Percentiles rank a stretch among this genome's conserved stretches.
phyloP scores from a whole-genome alignment of 2,329 filamentous ascomycete species.

The Botrytis deweyae region DNA sequence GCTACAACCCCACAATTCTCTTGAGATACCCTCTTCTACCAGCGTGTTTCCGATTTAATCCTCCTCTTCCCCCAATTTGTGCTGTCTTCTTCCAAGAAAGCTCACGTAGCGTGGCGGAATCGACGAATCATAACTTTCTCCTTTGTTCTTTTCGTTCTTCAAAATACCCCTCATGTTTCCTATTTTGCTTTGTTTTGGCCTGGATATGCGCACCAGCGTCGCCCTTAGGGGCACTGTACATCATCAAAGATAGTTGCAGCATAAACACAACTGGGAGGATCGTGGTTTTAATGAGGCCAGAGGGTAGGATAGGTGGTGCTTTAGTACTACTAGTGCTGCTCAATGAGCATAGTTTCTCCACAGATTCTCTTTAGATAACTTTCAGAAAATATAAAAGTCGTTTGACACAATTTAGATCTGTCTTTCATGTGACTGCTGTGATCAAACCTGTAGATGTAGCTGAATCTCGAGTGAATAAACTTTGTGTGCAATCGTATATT shows the following conservation, averaged over 20 bases:
- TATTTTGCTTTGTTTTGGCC: not conserved
- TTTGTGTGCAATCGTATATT: not conserved
- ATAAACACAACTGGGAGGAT: slow-evolving; percentile 6
- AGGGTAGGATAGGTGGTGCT: not conserved
- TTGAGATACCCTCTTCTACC: not conserved
- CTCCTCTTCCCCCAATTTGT: not conserved
- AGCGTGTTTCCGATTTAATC: not conserved
- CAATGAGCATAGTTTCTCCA: not conserved
- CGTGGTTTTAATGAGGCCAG: slow-evolving; percentile 5
- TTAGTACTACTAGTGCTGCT: not conserved
- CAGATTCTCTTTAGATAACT: not conserved
- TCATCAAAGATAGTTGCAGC: slow-evolving; percentile 13
- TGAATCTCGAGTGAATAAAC: accelerated
- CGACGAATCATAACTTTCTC: not conserved
- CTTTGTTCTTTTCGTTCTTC: not conserved
- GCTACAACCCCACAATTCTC: not conserved
- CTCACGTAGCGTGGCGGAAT: not conserved
- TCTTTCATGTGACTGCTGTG: not conserved
- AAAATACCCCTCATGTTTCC: not conserved
- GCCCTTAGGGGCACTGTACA: slow-evolving; percentile 8
- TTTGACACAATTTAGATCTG: not conserved
- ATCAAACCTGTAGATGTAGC: not conserved
- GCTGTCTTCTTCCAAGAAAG: not conserved
- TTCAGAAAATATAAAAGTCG: not conserved
- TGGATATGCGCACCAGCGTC: slow-evolving; percentile 4